Percentiles rank a stretch among this genome's conserved stretches.
Evolutionary conservation across 2,329 filamentous ascomycete genomes (phyloP).

Genomic region (Rugonectria rugulosa): DNA sequence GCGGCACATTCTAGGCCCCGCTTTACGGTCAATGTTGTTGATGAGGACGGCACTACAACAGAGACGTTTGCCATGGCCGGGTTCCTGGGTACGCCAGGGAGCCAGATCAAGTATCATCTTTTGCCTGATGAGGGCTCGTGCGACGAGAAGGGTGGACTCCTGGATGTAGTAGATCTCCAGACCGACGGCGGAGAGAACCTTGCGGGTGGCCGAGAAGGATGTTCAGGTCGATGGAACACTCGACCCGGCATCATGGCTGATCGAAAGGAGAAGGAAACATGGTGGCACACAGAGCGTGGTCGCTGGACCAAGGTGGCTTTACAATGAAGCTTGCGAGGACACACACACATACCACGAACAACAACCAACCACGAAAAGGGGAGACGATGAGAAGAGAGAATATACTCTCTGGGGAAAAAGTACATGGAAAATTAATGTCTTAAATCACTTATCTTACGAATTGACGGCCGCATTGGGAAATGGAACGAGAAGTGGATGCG

Average conservation of each 20-base stretch:
- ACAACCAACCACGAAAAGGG: not conserved
- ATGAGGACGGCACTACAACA: conserved; percentile 58
- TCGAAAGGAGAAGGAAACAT: conserved; percentile 57
- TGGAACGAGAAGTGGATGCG: not conserved
- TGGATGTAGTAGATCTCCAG: conserved; percentile 60
- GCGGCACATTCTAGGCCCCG: conserved; percentile 60
- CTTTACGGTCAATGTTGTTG: conserved; percentile 65
- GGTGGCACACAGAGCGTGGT: conserved; percentile 60
- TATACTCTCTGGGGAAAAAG: not conserved
- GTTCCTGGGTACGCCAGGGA: conserved; percentile 68
- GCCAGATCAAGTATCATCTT: conserved; percentile 67
- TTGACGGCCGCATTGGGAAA: not conserved
- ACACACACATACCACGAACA: too few species aligned
- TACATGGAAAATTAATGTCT: not conserved
- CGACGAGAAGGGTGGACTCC: conserved; percentile 64
- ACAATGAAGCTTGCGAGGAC: not conserved
- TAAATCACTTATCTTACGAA: not conserved
- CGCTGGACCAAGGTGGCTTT: conserved; percentile 48
- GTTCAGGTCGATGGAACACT: conserved; percentile 57
- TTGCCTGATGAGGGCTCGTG: conserved; percentile 62
- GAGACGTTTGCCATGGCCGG: conserved; percentile 65
- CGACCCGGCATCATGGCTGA: conserved; percentile 48
- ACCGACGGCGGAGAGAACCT: conserved; percentile 56
- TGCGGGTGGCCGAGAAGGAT: conserved; percentile 47
- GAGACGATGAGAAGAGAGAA: not conserved